phyloP scores from a whole-genome alignment of 306 rosid genomes.

The Cicer bijugum region DNA sequence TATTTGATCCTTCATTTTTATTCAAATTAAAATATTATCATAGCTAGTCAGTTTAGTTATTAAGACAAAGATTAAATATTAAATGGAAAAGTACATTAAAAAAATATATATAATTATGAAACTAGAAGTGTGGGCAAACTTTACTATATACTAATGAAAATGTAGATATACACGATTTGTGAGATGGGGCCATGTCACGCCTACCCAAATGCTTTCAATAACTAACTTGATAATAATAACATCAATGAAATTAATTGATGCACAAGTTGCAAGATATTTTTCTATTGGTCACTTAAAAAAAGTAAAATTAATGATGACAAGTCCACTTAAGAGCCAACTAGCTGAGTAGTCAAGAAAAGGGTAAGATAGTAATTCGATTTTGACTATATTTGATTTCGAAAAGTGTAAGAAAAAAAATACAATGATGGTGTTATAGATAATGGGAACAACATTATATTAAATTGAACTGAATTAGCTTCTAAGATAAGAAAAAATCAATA shows the following conservation, averaged over 20 bases:
- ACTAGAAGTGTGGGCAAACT: background rate
- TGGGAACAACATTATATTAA: slow-evolving; percentile 19
- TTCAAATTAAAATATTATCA: no score
- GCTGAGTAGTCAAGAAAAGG: slow-evolving; percentile 48
- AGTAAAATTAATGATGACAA: slow-evolving; percentile 32
- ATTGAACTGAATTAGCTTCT: slow-evolving; percentile 51
- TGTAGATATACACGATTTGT: slow-evolving; percentile 25
- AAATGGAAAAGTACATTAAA: no score
- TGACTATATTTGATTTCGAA: slow-evolving; percentile 39
- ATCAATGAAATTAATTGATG: background rate
- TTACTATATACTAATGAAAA: background rate
- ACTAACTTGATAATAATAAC: slow-evolving; percentile 32
- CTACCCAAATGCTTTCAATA: slow-evolving; percentile 46
- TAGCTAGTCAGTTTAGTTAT: no score
- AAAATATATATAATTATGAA: no score
- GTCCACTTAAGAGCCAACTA: slow-evolving; percentile 5
- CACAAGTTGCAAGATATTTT: slow-evolving; percentile 37
- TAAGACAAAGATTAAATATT: no score
- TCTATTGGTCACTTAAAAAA: slow-evolving; percentile 31
- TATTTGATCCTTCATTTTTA: no score
- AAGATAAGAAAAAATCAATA: slow-evolving; percentile 59
- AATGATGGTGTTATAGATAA: slow-evolving; percentile 43
- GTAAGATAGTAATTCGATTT: slow-evolving; percentile 32
- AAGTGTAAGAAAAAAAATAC: slow-evolving; percentile 1
- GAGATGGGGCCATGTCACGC: slow-evolving; percentile 40